phyloP scores from a whole-genome alignment of 2,329 filamentous ascomycete genomes.

The Diplodia sapinea region DNA sequence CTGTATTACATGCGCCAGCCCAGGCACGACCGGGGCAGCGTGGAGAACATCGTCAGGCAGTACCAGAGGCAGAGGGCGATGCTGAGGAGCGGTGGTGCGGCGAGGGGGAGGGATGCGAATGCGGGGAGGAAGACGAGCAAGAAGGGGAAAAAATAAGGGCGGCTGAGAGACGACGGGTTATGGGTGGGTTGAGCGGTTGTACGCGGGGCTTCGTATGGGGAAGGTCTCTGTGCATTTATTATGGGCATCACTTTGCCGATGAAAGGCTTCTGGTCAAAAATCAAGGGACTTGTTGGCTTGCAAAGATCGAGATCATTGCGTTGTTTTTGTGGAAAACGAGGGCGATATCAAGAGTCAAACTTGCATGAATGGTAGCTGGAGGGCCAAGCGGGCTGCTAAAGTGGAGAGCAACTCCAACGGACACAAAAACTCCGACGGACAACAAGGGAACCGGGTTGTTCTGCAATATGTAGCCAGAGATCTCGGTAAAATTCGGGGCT shows the following conservation, averaged over 20 bases:
- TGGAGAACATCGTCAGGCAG: constrained; percentile 47
- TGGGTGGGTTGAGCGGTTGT: not conserved
- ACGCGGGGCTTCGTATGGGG: not conserved
- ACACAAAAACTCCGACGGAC: not conserved
- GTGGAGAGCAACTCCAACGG: not conserved
- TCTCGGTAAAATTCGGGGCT: not conserved
- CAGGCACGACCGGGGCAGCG: constrained; percentile 48
- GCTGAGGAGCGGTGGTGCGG: constrained; percentile 35
- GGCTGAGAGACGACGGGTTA: too few species aligned
- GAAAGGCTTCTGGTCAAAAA: not conserved
- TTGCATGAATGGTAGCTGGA: not conserved
- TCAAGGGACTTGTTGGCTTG: not conserved
- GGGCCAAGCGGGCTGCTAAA: not conserved
- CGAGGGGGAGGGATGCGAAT: constrained; percentile 36
- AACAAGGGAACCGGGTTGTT: not conserved
- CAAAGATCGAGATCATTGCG: not conserved
- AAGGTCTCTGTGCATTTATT: constrained; percentile 7
- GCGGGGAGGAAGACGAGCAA: constrained; percentile 38
- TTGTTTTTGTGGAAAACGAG: not conserved
- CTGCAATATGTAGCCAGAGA: not conserved
- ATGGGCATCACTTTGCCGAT: constrained; percentile 7
- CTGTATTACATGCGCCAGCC: constrained; percentile 83
- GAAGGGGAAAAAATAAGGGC: constrained; percentile 18
- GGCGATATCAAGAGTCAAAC: not conserved
- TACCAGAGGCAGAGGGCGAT: constrained; percentile 47